These are phyloP conservation scores for Chaetomium sp. DNA, from an alignment of 2,329 filamentous ascomycete species.

Conservation along the genomic window DNA sequence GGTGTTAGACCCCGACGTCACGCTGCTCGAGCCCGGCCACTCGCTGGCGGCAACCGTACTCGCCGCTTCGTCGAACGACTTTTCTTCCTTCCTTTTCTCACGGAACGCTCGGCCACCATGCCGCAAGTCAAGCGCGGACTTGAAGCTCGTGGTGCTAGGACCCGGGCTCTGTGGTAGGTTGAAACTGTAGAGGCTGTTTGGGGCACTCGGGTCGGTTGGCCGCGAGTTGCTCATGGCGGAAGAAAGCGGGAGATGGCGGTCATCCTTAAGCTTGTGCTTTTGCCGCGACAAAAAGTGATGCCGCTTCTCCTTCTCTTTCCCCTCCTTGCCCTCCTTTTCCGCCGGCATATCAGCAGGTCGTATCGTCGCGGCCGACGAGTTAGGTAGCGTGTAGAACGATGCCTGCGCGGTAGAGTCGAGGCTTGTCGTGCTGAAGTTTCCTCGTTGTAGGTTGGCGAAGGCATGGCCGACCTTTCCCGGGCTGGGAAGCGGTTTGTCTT, in stretches of 20 bases:
- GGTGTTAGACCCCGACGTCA: constrained; percentile 34
- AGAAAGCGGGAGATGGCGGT: constrained; percentile 64
- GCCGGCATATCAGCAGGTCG: constrained; percentile 51
- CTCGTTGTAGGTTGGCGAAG: constrained; percentile 57
- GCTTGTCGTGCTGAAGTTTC: constrained; percentile 65
- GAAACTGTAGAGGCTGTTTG: constrained; percentile 73
- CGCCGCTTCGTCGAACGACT: constrained; percentile 46
- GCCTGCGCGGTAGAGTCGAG: constrained; percentile 55
- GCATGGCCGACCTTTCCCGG: constrained; percentile 65
- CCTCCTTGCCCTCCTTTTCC: constrained; percentile 50
- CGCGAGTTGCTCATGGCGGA: constrained; percentile 71
- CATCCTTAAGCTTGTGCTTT: constrained; percentile 71
- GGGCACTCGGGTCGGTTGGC: constrained; percentile 67
- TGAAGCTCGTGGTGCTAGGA: constrained; percentile 61
- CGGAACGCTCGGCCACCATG: constrained; percentile 70
- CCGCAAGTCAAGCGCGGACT: constrained; percentile 71
- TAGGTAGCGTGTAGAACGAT: constrained; percentile 64
- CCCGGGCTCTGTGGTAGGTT: constrained; percentile 66
- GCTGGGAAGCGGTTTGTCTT: constrained; percentile 62
- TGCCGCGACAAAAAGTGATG: constrained; percentile 74
- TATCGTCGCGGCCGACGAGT: constrained; percentile 70
- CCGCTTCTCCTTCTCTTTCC: constrained; percentile 68
- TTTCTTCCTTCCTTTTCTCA: constrained; percentile 74
- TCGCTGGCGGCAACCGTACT: constrained; percentile 33
- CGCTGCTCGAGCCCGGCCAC: constrained; percentile 49